These are phyloP conservation scores for Erodium chrysanthum DNA, from an alignment of 441 rosid genomes.

Conservation along the genomic window DNA sequence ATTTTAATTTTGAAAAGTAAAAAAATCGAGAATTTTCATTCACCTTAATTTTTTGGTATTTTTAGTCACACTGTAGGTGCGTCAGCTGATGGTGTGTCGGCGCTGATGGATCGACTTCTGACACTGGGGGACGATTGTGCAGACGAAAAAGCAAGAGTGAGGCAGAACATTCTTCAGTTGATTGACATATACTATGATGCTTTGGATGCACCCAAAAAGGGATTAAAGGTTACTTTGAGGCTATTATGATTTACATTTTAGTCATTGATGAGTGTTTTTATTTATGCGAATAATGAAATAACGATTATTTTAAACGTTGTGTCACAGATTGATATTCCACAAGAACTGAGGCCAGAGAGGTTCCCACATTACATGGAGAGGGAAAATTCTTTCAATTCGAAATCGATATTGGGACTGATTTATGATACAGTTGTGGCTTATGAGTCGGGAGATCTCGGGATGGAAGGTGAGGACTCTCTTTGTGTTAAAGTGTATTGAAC, in stretches of 20 bases:
- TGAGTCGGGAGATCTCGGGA: constrained; percentile 17
- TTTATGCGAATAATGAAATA: neutral
- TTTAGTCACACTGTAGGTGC: constrained; percentile 43
- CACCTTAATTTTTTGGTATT: constrained; percentile 18
- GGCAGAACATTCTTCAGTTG: constrained; percentile 28
- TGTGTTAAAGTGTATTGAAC: neutral
- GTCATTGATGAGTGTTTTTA: neutral
- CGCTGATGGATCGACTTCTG: constrained; percentile 61
- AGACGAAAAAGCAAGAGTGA: constrained; percentile 31
- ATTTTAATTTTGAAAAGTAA: no score
- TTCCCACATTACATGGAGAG: constrained; percentile 65
- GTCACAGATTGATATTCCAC: constrained; percentile 42
- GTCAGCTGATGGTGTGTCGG: constrained; percentile 63
- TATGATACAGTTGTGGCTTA: constrained; percentile 36
- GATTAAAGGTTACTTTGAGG: constrained; percentile 33
- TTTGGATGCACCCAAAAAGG: constrained; percentile 62
- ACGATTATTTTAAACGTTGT: neutral
- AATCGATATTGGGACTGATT: constrained; percentile 57
- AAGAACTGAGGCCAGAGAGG: constrained; percentile 26
- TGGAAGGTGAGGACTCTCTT: constrained; percentile 27
- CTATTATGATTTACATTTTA: neutral
- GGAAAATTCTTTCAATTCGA: constrained; percentile 33
- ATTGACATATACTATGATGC: constrained; percentile 64
- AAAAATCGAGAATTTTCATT: no score
- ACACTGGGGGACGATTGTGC: constrained; percentile 28